phyloP scores from a whole-genome alignment of 352 stramenopile genomes.

The Globisporangium parvum region DNA sequence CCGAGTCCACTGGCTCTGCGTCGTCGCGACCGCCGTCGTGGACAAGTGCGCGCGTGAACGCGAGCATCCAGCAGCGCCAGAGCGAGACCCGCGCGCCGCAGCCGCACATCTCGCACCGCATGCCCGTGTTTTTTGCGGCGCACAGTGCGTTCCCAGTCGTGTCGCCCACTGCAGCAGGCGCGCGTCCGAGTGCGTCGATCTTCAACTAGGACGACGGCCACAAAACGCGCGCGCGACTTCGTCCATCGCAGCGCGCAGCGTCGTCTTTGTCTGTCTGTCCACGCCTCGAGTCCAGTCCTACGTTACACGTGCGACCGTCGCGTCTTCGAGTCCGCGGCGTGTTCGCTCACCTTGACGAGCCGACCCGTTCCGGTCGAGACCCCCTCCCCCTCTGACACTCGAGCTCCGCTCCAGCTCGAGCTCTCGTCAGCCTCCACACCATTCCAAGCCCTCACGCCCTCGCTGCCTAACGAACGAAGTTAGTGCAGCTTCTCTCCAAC shows the following conservation, averaged over 20 bases:
- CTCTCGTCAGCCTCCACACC: neutral
- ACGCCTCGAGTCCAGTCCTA: neutral
- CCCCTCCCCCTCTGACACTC: no score
- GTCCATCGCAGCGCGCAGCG: neutral
- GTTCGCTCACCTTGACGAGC: no score
- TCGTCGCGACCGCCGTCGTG: constrained; percentile 7
- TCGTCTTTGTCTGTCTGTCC: neutral
- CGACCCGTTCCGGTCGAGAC: no score
- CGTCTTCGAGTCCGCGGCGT: no score
- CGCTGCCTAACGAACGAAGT: constrained; percentile 7
- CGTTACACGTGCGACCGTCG: no score
- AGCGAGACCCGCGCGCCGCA: constrained; percentile 12
- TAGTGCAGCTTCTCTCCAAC: neutral
- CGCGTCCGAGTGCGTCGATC: constrained; percentile 15
- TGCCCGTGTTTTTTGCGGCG: constrained; percentile 64
- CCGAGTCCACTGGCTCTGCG: constrained; percentile 24
- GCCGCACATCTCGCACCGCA: constrained; percentile 51
- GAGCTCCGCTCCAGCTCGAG: no score
- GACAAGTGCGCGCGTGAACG: constrained; percentile 8
- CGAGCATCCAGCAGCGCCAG: constrained; percentile 7
- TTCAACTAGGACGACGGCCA: constrained; percentile 14
- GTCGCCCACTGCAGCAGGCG: constrained; percentile 19
- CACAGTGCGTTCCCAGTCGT: constrained; percentile 10
- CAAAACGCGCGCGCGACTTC: neutral
- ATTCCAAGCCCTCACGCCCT: neutral